phyloP scores from a whole-genome alignment of 2,329 filamentous ascomycete genomes.

The Colletotrichum costaricense region DNA sequence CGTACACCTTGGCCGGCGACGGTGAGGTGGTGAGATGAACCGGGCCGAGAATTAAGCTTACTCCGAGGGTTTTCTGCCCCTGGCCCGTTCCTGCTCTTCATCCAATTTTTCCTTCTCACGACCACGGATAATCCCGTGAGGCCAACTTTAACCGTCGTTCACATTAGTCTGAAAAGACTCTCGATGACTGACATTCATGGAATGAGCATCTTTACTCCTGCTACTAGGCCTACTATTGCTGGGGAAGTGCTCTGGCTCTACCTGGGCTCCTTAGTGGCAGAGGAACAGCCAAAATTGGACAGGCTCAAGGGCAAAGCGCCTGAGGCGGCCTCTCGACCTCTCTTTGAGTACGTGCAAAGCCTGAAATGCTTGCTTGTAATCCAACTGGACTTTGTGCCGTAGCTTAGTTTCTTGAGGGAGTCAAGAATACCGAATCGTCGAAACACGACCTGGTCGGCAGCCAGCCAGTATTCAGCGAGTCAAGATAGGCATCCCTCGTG shows the following conservation, averaged over 20 bases:
- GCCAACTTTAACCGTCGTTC: background rate
- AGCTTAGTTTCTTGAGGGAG: background rate
- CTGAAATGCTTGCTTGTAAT: background rate
- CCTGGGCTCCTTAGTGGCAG: background rate
- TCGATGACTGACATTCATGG: no score
- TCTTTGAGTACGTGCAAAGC: background rate
- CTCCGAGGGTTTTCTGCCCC: background rate
- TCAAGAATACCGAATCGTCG: background rate
- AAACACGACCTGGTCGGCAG: background rate
- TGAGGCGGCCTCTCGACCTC: no score
- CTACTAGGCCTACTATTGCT: no score
- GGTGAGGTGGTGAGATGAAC: background rate
- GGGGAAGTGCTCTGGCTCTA: background rate
- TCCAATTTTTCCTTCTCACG: background rate
- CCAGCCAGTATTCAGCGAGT: background rate
- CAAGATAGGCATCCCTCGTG: background rate
- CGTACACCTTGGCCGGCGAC: no score
- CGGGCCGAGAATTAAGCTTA: slow-evolving; percentile 2
- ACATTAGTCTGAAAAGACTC: background rate
- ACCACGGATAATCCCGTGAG: background rate
- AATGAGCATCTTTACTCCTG: no score
- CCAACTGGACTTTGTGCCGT: background rate
- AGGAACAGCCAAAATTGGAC: background rate
- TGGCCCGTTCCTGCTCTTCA: background rate
- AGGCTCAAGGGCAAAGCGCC: background rate